Evolutionary conservation across 768 basidiomycete genomes (phyloP), one percentile per base, ranked within the genome.

Genomic region (Phaffia tasmanica): DNA sequence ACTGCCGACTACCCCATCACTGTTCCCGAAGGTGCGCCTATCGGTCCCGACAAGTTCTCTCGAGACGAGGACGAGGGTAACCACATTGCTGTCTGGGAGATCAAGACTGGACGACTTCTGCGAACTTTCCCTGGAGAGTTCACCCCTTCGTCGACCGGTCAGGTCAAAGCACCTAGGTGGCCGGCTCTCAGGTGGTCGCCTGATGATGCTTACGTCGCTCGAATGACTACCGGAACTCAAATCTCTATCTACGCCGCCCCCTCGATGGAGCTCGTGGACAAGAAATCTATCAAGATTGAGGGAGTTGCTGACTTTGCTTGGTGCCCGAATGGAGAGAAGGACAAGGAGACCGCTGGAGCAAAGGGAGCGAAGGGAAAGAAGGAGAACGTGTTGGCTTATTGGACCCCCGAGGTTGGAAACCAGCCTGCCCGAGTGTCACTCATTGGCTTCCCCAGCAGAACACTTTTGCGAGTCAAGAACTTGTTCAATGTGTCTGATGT

Each of bases 241-340:
- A 98, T 99, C 79, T 90, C 89, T 72, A 87, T 98, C 48, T 90
- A 98, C 76, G 93, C 97, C 76, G 83, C 93, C 65, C 95, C 95
- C 11, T 82, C 84, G 64, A 94, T 99, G 91, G 84, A 85, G 73
- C 81, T 99, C 63, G 84, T 97, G 67, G 93, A 88, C 71, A 97
- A 94, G 79, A 99, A 97, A 79, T 89, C 87, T 72, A 78, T 98
- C 76, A 99, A 97, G 79, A 88, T 98, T 56, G 93, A 98, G 71
- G 94, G 94, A 25, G 92, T 99, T 54, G 81, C 89, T 71, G 94
- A 98, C 78, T 98, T 98, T 76, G 95, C 97, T 78, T 99, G 95
- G 95, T 90, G 89, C 72, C 95, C 95, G 47, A 83, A 85, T 59
- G 86, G 89, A 61, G 93, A 95, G 72, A 87, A 84, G 76, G 94